phyloP scores from a whole-genome alignment of 148 eudicot species.

The Fagopyrum esculentum region DNA sequence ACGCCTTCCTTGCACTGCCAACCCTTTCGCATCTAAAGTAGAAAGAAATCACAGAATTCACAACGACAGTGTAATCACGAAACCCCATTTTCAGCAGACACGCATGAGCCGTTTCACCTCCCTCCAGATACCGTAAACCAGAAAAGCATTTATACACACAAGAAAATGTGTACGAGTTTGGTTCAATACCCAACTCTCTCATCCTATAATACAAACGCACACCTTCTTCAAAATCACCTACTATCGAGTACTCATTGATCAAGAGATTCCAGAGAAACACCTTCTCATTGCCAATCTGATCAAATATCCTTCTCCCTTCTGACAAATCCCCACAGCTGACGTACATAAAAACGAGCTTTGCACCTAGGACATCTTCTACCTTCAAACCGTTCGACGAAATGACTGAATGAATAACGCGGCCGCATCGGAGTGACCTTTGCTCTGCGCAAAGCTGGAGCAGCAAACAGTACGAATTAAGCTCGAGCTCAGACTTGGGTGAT shows the following conservation, averaged over 20 bases:
- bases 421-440: constrained; percentile 32
- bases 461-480: constrained; percentile 39
- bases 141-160: constrained; percentile 53
- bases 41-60: constrained; percentile 49
- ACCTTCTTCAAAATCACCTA: constrained; percentile 44
- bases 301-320: constrained; percentile 45
- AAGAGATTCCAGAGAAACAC: constrained; percentile 64
- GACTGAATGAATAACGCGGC: constrained; percentile 43
- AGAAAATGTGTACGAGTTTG: constrained; percentile 55
- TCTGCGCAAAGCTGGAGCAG: constrained; percentile 58
- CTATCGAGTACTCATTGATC: constrained; percentile 57
- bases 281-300: constrained; percentile 47
- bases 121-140: constrained; percentile 30
- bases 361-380: constrained; percentile 36
- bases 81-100: constrained; percentile 39
- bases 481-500: constrained; percentile 27
- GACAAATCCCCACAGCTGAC: constrained; percentile 66
- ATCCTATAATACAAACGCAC: constrained; percentile 34
- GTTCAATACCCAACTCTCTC: constrained; percentile 34
- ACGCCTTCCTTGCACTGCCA: constrained; percentile 46
- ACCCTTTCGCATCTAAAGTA: constrained; percentile 43
- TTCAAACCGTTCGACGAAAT: constrained; percentile 34
- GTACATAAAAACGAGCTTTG: constrained; percentile 71
- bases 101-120: constrained; percentile 50
- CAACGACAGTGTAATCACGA: constrained; percentile 33